These are phyloP conservation scores for Saccharomyces hybrid DNA, from an alignment of 1,139 yeast genomes.

Conservation along the genomic window DNA sequence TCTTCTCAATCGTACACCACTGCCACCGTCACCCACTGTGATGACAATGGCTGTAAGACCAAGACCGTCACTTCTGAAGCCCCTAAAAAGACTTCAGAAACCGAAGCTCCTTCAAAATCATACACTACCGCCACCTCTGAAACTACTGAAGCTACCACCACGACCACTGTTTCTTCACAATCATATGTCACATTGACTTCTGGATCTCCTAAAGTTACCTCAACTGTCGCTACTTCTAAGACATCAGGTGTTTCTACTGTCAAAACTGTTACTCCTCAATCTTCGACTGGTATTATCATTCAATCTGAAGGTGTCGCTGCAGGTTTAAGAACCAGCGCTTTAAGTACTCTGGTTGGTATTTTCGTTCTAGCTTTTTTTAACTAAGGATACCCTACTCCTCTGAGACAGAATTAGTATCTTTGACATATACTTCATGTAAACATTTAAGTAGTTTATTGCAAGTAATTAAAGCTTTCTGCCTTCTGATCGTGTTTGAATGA, in stretches of 20 bases:
- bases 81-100: no score
- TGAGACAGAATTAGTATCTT: neutral
- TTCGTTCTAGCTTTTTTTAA: neutral
- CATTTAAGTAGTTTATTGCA: neutral
- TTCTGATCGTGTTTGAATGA: neutral
- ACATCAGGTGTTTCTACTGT: no score
- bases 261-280: no score
- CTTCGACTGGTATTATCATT: neutral
- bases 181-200: neutral
- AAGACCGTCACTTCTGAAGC: no score
- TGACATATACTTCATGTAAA: neutral
- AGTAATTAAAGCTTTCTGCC: neutral
- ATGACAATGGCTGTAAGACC: no score
- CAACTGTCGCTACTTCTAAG: no score
- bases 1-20: neutral
- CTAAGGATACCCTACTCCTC: neutral
- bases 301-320: neutral
- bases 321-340: neutral
- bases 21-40: neutral
- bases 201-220: no score
- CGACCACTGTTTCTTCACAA: neutral
- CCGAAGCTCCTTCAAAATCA: no score
- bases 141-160: neutral
- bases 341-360: neutral
- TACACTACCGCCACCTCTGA: neutral